phyloP scores from a whole-genome alignment of 805 yeast genomes.

The Saturnispora bothae region DNA sequence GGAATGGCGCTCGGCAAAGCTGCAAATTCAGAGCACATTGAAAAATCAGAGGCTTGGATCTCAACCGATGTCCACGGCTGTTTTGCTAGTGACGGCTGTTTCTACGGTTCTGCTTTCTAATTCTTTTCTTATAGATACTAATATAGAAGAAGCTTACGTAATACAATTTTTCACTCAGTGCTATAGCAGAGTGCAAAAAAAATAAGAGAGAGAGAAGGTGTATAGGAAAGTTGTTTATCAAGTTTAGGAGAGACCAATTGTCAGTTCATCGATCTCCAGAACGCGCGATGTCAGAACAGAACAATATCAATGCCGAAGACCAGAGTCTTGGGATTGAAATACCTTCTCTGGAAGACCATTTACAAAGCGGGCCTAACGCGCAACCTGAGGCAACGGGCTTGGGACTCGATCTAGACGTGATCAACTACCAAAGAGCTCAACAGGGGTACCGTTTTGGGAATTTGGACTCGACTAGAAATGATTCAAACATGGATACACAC shows the following conservation, averaged over 20 bases:
- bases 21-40: slow-evolving; percentile 8
- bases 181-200: too few species aligned
- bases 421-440: background rate
- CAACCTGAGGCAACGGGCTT: background rate
- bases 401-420: slow-evolving; percentile 7
- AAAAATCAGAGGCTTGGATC: slow-evolving; percentile 42
- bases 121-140: too few species aligned
- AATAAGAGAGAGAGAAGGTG: too few species aligned
- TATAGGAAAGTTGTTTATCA: too few species aligned
- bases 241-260: too few species aligned
- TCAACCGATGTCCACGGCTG: slow-evolving; percentile 40
- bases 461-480: too few species aligned
- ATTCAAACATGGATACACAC: too few species aligned
- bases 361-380: background rate
- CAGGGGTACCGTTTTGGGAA: background rate
- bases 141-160: too few species aligned
- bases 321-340: slow-evolving; percentile 3
- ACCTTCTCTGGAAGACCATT: background rate
- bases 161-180: too few species aligned
- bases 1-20: slow-evolving; percentile 58
- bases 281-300: too few species aligned
- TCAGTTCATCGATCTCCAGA: too few species aligned
- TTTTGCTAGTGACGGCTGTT: slow-evolving; percentile 67
- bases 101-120: slow-evolving; percentile 34
- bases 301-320: too few species aligned